phyloP scores from a whole-genome alignment of 2,329 filamentous ascomycete genomes.

The Dactylellina leptospora region DNA sequence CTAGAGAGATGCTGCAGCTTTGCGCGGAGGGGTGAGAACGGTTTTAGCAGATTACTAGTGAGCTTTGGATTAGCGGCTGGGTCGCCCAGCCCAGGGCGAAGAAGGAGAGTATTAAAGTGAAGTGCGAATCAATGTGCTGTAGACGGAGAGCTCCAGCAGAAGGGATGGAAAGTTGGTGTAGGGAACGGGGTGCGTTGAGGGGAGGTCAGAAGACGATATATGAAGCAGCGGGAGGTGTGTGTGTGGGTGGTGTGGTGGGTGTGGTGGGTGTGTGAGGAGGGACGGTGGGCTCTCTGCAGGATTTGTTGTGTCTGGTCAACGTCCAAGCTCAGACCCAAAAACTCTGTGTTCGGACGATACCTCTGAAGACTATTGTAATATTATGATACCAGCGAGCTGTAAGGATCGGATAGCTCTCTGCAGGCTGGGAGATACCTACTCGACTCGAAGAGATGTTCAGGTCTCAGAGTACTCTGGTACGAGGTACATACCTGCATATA shows the following conservation, averaged over 20 bases:
- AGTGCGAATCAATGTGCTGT: not conserved
- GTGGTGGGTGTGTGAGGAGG: not conserved
- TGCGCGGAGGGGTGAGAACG: not conserved
- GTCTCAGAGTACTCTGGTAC: no score
- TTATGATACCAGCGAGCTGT: no score
- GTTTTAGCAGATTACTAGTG: constrained; percentile 17
- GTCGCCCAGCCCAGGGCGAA: constrained; percentile 40
- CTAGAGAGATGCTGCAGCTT: constrained; percentile 4
- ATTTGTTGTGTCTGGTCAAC: constrained; percentile 1
- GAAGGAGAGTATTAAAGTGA: constrained; percentile 1
- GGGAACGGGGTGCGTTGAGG: not conserved
- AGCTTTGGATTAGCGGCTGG: constrained; percentile 16
- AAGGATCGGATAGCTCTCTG: no score
- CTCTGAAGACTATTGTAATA: no score
- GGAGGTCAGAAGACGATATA: constrained; percentile 25
- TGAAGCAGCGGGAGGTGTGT: not conserved
- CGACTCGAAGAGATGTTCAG: no score
- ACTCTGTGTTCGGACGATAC: no score
- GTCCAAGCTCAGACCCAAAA: not conserved
- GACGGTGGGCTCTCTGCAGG: not conserved
- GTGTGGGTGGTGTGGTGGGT: not conserved
- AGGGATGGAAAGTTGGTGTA: not conserved
- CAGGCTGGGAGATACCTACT: no score
- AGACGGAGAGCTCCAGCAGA: constrained; percentile 5
- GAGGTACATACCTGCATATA: no score